Evolutionary conservation across 768 basidiomycete species (phyloP).

Genomic region (Psilocybe subaeruginosa): DNA sequence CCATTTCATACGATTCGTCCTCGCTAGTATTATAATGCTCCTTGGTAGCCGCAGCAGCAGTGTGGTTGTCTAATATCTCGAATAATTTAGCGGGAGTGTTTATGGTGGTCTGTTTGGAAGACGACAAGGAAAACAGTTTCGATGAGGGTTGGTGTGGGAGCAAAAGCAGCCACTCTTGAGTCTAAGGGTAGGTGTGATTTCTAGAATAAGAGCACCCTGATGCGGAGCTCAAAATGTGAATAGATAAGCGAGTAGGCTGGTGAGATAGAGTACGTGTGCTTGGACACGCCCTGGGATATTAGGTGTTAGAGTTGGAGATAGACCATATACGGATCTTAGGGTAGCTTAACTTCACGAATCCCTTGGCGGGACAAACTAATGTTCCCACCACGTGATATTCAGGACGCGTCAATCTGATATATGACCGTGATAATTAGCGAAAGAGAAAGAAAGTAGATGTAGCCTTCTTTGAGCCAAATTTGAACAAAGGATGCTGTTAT

Average conservation of each 20-base stretch:
- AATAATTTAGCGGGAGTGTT: conserved; percentile 3
- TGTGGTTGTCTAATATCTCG: not conserved
- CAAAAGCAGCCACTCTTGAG: conserved; percentile 4
- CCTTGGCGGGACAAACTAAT: not conserved
- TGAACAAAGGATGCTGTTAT: too few species aligned
- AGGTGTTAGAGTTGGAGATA: not conserved
- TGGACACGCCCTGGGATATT: not conserved
- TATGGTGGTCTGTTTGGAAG: conserved; percentile 2
- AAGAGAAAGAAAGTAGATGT: too few species aligned
- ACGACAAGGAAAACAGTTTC: conserved; percentile 1
- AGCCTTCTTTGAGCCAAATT: too few species aligned
- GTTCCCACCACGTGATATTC: not conserved
- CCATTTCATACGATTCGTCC: conserved; percentile 58
- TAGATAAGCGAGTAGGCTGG: not conserved
- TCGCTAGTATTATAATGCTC: conserved; percentile 19
- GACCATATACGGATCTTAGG: conserved; percentile 1
- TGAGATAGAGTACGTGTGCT: not conserved
- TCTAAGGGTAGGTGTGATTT: not conserved
- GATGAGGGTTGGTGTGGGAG: conserved; percentile 5
- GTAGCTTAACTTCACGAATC: not conserved
- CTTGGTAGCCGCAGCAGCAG: not conserved
- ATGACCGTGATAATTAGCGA: too few species aligned
- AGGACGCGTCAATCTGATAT: too few species aligned
- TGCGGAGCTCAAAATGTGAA: conserved; percentile 4
- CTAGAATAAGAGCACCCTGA: not conserved